Evolutionary conservation across 163 green algal genomes (phyloP), one percentile per base, ranked within the genome.

Genomic region (Volvox carteri): DNA sequence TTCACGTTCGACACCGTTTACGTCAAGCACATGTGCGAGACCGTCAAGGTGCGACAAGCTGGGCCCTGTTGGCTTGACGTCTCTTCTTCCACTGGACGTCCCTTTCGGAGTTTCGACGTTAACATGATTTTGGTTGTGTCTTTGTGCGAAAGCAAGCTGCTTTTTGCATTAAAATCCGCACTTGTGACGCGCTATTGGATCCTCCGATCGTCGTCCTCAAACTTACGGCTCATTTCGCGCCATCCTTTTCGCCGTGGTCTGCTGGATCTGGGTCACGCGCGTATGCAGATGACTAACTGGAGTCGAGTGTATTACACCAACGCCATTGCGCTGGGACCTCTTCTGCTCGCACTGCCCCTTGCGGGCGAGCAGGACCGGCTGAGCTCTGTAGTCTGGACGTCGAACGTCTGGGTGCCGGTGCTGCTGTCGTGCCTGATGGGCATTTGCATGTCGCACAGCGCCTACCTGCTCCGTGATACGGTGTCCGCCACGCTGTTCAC

Each of bases 11-110:
- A 96, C 48, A 89, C 85, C 28, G 89, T 95, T 16, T 95, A 94
- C 73, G 92, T 96, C 62, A 97, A 97, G 87, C 91, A 96, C 88
- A 90, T 96, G 68, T 95, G 93, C 44, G 94, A 97, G 84, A 95
- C 91, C 16, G 90, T 97, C 25, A 58, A 80, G 78, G 78, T 86
- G 42, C 4, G 76, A 19, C 23, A 8, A 35, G 21, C 42, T 21
- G 28, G 73, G 25, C 54, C n/a, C n/a, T n/a, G n/a, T n/a, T n/a
- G n/a, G n/a, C n/a, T n/a, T n/a, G n/a, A n/a, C n/a, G n/a, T n/a
- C n/a, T n/a, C n/a, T n/a, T n/a, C n/a, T n/a, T n/a, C n/a, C n/a
- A n/a, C n/a, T n/a, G n/a, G n/a, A n/a, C n/a, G n/a, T n/a, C n/a
- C n/a, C n/a, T n/a, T n/a, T n/a, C n/a, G n/a, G n/a, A n/a, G n/a